Percentiles rank a stretch among this genome's conserved stretches.
phyloP scores from a whole-genome alignment of 2,329 filamentous ascomycete genomes.

The Trichoderma arundinaceum region DNA sequence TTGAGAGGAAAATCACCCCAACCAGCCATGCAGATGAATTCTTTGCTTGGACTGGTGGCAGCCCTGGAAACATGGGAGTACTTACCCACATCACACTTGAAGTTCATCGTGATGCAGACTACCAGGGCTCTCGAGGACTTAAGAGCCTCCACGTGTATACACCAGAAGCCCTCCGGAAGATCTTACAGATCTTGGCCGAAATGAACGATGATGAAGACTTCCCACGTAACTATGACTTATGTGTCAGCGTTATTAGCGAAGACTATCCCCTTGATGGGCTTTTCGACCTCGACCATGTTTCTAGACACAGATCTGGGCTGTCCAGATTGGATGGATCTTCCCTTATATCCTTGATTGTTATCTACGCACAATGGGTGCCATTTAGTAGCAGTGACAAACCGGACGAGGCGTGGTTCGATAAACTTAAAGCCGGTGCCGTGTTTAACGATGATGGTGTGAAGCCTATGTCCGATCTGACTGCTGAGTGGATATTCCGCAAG shows the following conservation, averaged over 20 bases:
- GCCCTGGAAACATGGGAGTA: conserved; percentile 63
- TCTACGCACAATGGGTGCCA: conserved; percentile 58
- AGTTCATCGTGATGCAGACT: conserved; percentile 41
- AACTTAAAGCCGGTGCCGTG: conserved; percentile 42
- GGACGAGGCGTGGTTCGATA: conserved; percentile 49
- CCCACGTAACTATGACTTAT: conserved; percentile 55
- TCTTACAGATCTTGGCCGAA: conserved; percentile 49
- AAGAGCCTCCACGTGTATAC: conserved; percentile 52
- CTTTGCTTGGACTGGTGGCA: conserved; percentile 63
- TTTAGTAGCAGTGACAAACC: conserved; percentile 45
- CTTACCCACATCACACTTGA: conserved; percentile 60
- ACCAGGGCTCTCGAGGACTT: conserved; percentile 48
- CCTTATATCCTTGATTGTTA: conserved; percentile 48
- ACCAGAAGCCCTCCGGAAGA: conserved; percentile 45
- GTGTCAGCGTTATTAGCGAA: conserved; percentile 53
- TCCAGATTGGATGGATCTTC: conserved; percentile 48
- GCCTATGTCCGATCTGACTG: conserved; percentile 53
- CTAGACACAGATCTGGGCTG: conserved; percentile 46
- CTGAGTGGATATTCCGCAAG: conserved; percentile 54
- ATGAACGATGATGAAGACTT: conserved; percentile 52
- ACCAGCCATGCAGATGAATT: conserved; percentile 60
- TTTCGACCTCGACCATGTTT: conserved; percentile 44
- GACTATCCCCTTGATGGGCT: conserved; percentile 44
- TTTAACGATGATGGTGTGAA: conserved; percentile 44
- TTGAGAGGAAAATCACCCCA: conserved; percentile 53